Evolutionary conservation across 2,329 filamentous ascomycete species (phyloP), one percentile per base, ranked within the genome.

Genomic region (Thelonectria olida): DNA sequence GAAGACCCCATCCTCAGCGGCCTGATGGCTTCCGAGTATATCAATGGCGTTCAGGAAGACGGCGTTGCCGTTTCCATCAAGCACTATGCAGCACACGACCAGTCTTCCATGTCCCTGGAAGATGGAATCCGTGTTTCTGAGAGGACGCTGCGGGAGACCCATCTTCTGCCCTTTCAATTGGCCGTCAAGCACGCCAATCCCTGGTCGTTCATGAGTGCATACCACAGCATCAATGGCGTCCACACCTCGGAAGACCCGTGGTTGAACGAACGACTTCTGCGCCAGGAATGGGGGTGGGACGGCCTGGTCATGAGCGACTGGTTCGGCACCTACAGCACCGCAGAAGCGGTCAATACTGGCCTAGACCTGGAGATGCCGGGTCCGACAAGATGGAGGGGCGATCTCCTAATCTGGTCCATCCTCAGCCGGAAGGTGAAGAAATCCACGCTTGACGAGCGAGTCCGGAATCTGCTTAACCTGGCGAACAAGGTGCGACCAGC

Each of bases 1-100:
- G 75, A 80, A 54, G 78, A 80, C 58, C 78, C 78, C n/a, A 70
- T 76, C 15, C 69, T 80, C 3, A 73, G 76, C 31, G 78, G 78
- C 10, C 68, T 72, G 7, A 70, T 77, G 28, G 78, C 76, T 1
- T 54, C 65, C 0, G 54, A 39, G 1, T 66, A 61, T 9, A 48
- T 80, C 34, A 75, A 73, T 27, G 77, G 78, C 8, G 72, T 80
- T 2, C 77, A 80, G 56, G 69, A 73, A 3, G 71, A 70, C 17
- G 76, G 76, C 3, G 72, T 80, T 19, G 73, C 72, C 8, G 74
- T 75, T 5, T 77, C 72, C 3, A 77, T 80, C 53, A 81, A 80
- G 67, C 79, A 80, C 58, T 80, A 67, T n/a, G n/a, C n/a, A n/a
- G n/a, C n/a, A n/a, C n/a, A n/a, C n/a, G n/a, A n/a, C n/a, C n/a